These are phyloP conservation scores for Erodium texanum DNA, from an alignment of 441 rosid genomes.

Conservation along the genomic window DNA sequence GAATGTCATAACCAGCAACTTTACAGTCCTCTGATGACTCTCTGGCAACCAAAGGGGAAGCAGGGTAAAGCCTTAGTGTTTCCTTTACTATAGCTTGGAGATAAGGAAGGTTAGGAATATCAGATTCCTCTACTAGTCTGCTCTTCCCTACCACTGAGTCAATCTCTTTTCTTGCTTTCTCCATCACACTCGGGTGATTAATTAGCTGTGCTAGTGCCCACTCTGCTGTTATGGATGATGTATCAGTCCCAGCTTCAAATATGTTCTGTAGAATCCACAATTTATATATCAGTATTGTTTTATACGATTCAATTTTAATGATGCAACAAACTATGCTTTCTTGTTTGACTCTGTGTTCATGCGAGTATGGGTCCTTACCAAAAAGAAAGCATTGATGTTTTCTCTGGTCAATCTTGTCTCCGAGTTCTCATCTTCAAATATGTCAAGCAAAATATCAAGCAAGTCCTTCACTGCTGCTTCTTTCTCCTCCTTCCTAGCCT, in stretches of 20 bases:
- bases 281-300: not conserved
- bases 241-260: slow-evolving; percentile 45
- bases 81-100: slow-evolving; percentile 40
- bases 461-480: slow-evolving; percentile 27
- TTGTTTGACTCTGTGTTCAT: not conserved
- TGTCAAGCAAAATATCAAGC: slow-evolving; percentile 32
- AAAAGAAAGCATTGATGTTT: slow-evolving; percentile 56
- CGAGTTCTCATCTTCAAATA: slow-evolving; percentile 35
- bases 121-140: slow-evolving; percentile 37
- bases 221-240: slow-evolving; percentile 33
- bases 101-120: slow-evolving; percentile 32
- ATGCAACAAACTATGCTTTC: not conserved
- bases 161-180: slow-evolving; percentile 38
- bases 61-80: slow-evolving; percentile 39
- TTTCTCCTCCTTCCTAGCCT: slow-evolving; percentile 15
- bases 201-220: slow-evolving; percentile 45
- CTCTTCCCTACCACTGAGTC: slow-evolving; percentile 28
- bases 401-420: slow-evolving; percentile 50
- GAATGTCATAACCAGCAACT: slow-evolving; percentile 34
- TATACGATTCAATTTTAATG: too few relatives aligned
- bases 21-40: slow-evolving; percentile 26
- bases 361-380: slow-evolving; percentile 29
- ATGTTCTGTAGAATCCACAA: slow-evolving; percentile 24
- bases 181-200: slow-evolving; percentile 30
- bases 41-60: slow-evolving; percentile 35